phyloP scores from a whole-genome alignment of 1,284 basidiomycete species.

The Pholiota adiposa region DNA sequence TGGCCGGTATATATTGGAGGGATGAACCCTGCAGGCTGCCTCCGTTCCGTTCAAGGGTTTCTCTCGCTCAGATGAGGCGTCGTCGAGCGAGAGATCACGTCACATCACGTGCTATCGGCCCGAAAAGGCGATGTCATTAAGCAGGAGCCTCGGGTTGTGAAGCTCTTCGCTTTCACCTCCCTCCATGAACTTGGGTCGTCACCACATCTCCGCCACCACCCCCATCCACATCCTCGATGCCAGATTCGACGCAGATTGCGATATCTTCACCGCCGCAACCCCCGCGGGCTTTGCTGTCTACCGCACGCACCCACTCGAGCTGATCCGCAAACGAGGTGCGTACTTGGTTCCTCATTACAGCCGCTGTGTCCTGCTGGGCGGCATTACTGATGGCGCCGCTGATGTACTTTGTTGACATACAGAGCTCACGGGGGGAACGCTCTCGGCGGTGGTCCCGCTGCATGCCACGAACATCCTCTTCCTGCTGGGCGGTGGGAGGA shows the following conservation, averaged over 20 bases:
- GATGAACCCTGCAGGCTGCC: not conserved
- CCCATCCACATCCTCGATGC: constrained; percentile 81
- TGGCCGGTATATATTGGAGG: not conserved
- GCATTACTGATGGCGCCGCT: constrained; percentile 7
- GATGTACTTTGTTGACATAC: constrained; percentile 11
- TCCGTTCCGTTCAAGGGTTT: not conserved
- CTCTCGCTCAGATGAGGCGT: not conserved
- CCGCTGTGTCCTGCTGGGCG: not conserved
- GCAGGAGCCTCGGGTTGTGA: not conserved
- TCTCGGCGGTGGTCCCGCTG: constrained; percentile 78
- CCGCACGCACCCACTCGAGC: constrained; percentile 75
- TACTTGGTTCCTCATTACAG: not conserved
- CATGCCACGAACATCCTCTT: constrained; percentile 88
- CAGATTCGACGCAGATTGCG: constrained; percentile 76
- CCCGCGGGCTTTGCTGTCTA: constrained; percentile 89
- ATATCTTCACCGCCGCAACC: constrained; percentile 84
- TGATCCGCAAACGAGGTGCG: constrained; percentile 81
- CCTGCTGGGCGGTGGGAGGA: constrained; percentile 87
- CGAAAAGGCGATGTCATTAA: constrained; percentile 14
- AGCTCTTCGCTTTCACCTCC: constrained; percentile 10
- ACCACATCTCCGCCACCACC: constrained; percentile 80
- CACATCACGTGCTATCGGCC: constrained; percentile 13
- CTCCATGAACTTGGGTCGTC: constrained; percentile 88
- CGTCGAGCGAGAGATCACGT: constrained; percentile 4
- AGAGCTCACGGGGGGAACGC: constrained; percentile 83